Conservation (phyloP, 805 yeast genomes). For the Novakomyces olei region DNA sequence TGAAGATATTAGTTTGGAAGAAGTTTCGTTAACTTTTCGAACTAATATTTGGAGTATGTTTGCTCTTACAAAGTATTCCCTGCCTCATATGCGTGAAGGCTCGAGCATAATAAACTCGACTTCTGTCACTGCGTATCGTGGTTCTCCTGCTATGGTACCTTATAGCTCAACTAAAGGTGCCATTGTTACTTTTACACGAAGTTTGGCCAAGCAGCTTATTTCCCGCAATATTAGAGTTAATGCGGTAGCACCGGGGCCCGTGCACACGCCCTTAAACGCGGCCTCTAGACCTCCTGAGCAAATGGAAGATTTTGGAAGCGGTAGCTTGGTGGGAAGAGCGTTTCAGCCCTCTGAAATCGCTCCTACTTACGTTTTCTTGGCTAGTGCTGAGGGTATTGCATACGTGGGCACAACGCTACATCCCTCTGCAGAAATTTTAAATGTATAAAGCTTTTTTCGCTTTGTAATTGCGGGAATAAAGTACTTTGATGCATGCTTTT, state of each 20-base stretch:
- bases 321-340: not conserved
- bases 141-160: constrained; percentile 18
- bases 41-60: constrained; percentile 18
- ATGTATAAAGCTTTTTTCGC: no score
- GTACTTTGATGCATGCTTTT: no score
- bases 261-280: constrained; percentile 26
- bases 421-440: no score
- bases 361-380: constrained; percentile 1
- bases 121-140: constrained; percentile 17
- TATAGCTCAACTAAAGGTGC: constrained; percentile 21
- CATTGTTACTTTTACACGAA: constrained; percentile 17
- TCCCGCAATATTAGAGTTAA: constrained; percentile 32
- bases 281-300: not conserved
- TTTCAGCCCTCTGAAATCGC: constrained; percentile 2
- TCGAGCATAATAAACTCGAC: constrained; percentile 19
- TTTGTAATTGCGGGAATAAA: no score
- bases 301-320: constrained; percentile 1
- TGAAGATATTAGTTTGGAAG: constrained; percentile 15
- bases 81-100: constrained; percentile 14
- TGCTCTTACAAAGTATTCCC: constrained; percentile 17
- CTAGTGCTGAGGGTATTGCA: not conserved
- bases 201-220: constrained; percentile 38
- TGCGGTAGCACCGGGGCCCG: constrained; percentile 37
- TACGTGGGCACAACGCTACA: constrained; percentile 1
- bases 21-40: constrained; percentile 17